These are phyloP conservation scores for Phycomyces nitens DNA, from an alignment of 192 early-diverging fungal species.

Conservation along the genomic window DNA sequence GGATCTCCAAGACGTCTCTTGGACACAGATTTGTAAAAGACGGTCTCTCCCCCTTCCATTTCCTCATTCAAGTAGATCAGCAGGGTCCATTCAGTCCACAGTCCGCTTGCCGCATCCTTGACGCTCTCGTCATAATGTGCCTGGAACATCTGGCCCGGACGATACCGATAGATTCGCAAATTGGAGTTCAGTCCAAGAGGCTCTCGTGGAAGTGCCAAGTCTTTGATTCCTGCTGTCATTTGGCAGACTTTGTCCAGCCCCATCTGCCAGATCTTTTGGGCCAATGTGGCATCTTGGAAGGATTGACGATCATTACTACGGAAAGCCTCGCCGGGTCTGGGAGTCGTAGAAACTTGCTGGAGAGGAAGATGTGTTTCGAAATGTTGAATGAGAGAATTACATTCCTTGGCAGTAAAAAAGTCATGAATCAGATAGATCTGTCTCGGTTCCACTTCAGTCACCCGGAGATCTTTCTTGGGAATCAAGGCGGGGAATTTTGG, in stretches of 20 bases:
- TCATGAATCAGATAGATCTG: conserved; percentile 36
- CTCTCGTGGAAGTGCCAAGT: background rate
- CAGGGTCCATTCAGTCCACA: conserved; percentile 41
- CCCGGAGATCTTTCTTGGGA: conserved; percentile 16
- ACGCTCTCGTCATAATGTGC: conserved; percentile 44
- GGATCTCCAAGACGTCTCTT: conserved; percentile 23
- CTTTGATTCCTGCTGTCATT: background rate
- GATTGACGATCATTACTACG: conserved; percentile 42
- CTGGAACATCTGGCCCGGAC: conserved; percentile 35
- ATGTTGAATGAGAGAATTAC: conserved; percentile 29
- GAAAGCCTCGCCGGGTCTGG: conserved; percentile 40
- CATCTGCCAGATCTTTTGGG: conserved; percentile 27
- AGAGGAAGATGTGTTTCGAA: conserved; percentile 33
- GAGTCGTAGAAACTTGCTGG: conserved; percentile 12
- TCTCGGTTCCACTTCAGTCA: conserved; percentile 19
- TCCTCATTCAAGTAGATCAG: conserved; percentile 42
- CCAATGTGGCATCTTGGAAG: conserved; percentile 22
- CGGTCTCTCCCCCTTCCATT: conserved; percentile 40
- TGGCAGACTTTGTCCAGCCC: conserved; percentile 7
- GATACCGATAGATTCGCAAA: conserved; percentile 44
- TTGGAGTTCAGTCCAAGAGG: conserved; percentile 37
- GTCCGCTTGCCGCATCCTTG: conserved; percentile 24
- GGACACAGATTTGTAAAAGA: conserved; percentile 33
- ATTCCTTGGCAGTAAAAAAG: conserved; percentile 39
- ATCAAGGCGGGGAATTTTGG: conserved; percentile 25